These are phyloP conservation scores for Pelargonium myrrhifolium DNA, from an alignment of 441 rosid genomes.

Conservation along the genomic window DNA sequence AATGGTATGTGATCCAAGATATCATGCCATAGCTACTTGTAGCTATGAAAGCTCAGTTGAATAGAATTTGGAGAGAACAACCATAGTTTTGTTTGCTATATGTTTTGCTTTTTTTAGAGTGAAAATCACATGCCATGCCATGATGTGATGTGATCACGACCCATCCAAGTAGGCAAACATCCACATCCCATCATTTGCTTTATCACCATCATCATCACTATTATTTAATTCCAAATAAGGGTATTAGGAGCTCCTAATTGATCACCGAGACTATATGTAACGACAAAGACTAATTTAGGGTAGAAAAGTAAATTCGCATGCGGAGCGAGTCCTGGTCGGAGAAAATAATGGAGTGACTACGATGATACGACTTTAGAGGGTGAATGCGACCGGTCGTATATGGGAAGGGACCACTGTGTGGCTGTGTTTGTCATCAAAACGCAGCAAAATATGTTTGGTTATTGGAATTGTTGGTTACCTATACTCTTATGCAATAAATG, in stretches of 20 bases:
- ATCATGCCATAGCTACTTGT: no score
- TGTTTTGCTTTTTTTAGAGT: not conserved
- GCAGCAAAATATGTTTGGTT: not conserved
- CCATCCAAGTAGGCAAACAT: not conserved
- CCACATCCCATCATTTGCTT: no score
- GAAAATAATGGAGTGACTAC: not conserved
- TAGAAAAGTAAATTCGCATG: not conserved
- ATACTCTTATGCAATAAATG: not conserved
- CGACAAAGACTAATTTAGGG: not conserved
- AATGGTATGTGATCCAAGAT: no score
- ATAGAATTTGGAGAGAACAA: not conserved
- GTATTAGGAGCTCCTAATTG: no score
- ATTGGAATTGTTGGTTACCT: conserved; percentile 1
- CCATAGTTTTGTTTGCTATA: not conserved
- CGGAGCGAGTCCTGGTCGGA: not conserved
- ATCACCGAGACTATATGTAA: not conserved
- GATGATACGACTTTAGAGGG: not conserved
- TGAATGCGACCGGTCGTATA: not conserved
- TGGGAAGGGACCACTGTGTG: not conserved
- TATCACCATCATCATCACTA: not conserved
- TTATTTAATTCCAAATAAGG: not conserved
- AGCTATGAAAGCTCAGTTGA: not conserved
- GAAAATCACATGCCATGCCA: not conserved
- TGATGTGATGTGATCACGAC: not conserved
- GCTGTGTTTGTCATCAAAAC: not conserved